Percentiles rank a stretch among this genome's conserved stretches.
Evolutionary conservation across 2,329 filamentous ascomycete genomes (phyloP).

Genomic region (Pseudovirgaria hyperparasitica): DNA sequence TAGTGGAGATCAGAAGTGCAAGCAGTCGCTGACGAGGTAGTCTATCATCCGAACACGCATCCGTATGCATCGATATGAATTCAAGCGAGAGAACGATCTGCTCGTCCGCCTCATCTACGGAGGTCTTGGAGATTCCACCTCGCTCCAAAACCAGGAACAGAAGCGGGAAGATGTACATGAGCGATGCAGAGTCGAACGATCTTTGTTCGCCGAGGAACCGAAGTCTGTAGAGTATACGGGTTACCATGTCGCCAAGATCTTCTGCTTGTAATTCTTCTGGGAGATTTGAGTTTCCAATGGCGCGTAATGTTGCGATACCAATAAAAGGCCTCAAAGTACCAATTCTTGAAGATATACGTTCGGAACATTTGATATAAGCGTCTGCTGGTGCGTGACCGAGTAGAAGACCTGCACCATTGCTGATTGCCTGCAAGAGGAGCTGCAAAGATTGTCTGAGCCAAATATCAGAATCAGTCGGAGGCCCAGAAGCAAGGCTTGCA

Average conservation of each 20-base stretch:
- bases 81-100: conserved; percentile 84
- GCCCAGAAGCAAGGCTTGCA: conserved; percentile 65
- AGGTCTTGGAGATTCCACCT: conserved; percentile 59
- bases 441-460: conserved; percentile 81
- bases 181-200: conserved; percentile 78
- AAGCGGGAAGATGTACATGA: conserved; percentile 78
- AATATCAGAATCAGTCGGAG: conserved; percentile 73
- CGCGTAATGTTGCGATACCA: conserved; percentile 73
- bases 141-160: conserved; percentile 65
- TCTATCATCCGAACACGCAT: conserved; percentile 59
- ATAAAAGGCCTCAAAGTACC: conserved; percentile 70
- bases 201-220: conserved; percentile 85
- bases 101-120: conserved; percentile 68
- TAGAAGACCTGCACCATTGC: conserved; percentile 68
- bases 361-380: conserved; percentile 68
- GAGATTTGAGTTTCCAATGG: conserved; percentile 60
- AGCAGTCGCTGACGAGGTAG: conserved; percentile 68
- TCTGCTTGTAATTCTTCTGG: conserved; percentile 63
- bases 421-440: conserved; percentile 59
- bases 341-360: conserved; percentile 60
- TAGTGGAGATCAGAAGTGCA: conserved; percentile 58
- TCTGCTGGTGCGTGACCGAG: conserved; percentile 67
- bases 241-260: conserved; percentile 69
- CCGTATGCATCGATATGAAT: conserved; percentile 78
- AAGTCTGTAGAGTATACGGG: conserved; percentile 78